Conservation (phyloP, 2,329 filamentous ascomycete genomes). For the Macroventuria anomochaeta region DNA sequence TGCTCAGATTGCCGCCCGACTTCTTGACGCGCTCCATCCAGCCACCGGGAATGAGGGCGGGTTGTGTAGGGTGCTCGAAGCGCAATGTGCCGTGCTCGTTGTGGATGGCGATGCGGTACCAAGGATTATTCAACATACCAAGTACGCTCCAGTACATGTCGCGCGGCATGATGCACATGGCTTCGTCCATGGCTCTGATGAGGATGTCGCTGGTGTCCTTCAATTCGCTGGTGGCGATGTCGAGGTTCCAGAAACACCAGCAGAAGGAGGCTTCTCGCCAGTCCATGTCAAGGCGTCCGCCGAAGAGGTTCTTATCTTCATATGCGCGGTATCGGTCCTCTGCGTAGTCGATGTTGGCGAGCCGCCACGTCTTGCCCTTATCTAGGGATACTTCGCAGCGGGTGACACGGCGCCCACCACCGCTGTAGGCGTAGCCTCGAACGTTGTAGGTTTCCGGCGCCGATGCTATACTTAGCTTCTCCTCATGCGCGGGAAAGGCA, state of each 20-base stretch:
- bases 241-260: conserved; percentile 90
- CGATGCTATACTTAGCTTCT: conserved; percentile 62
- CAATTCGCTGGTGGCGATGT: conserved; percentile 69
- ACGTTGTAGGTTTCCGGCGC: conserved; percentile 65
- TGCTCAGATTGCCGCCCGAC: conserved; percentile 76
- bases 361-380: conserved; percentile 78
- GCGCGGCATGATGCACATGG: conserved; percentile 82
- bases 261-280: conserved; percentile 85
- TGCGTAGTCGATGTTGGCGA: conserved; percentile 79
- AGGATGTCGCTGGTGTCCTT: conserved; percentile 73
- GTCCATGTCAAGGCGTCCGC: conserved; percentile 78
- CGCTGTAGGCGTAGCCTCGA: conserved; percentile 85
- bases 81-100: conserved; percentile 64
- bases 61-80: conserved; percentile 90
- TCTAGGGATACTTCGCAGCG: conserved; percentile 84
- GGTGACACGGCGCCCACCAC: conserved; percentile 83
- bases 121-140: conserved; percentile 98
- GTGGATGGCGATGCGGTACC: conserved; percentile 82
- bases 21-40: conserved; percentile 96
- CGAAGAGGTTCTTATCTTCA: conserved; percentile 70
- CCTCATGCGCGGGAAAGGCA: conserved; percentile 79
- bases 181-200: conserved; percentile 87
- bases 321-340: conserved; percentile 81
- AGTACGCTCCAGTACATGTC: conserved; percentile 97
- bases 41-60: conserved; percentile 75